phyloP scores from a whole-genome alignment of 805 yeast species.

The Kazachstania africana region DNA sequence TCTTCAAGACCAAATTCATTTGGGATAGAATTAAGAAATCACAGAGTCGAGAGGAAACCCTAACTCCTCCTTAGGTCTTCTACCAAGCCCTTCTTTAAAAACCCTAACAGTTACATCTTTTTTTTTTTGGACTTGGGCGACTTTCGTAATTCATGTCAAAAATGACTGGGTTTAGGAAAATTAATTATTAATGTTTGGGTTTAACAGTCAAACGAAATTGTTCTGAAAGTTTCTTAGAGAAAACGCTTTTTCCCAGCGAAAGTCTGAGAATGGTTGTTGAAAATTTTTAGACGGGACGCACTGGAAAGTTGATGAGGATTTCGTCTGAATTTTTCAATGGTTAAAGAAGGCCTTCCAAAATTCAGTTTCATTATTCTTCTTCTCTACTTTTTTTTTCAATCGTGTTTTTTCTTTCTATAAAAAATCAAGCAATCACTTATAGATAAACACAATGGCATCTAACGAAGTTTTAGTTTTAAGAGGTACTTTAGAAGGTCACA shows the following conservation, averaged over 20 bases:
- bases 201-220: conserved; percentile 1
- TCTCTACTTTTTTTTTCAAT: not conserved
- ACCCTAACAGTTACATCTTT: not conserved
- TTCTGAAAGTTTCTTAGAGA: conserved; percentile 12
- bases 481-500: conserved; percentile 98
- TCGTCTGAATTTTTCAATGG: not conserved
- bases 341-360: not conserved
- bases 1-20: conserved; percentile 59
- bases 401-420: not conserved
- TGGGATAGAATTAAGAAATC: conserved; percentile 45
- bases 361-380: not conserved
- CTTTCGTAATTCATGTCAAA: not conserved
- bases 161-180: not conserved
- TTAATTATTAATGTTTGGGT: not conserved
- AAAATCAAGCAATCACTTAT: conserved; percentile 5
- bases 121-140: not conserved
- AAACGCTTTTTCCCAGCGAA: conserved; percentile 10
- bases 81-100: not conserved
- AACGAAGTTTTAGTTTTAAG: conserved; percentile 97
- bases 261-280: conserved; percentile 16
- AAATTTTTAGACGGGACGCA: conserved; percentile 10
- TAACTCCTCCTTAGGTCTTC: not conserved
- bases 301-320: too few species aligned
- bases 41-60: not conserved
- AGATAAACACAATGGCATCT: conserved; percentile 40